Conservation (phyloP, 163 green algal genomes). For the Scenedesmus sp. region DNA sequence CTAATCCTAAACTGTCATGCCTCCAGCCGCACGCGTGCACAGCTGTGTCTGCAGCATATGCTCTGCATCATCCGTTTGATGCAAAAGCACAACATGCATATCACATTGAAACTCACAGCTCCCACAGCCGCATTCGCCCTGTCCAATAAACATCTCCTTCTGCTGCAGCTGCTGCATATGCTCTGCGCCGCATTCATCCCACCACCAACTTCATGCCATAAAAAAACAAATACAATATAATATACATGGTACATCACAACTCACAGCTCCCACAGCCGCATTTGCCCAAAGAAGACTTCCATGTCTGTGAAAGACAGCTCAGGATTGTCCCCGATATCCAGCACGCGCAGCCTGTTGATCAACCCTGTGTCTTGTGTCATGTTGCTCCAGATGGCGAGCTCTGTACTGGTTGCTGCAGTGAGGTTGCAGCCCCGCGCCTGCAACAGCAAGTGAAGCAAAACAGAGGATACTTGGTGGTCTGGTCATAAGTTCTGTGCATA, state of each 20-base stretch:
- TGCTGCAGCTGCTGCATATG: neutral
- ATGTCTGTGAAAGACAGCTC: neutral
- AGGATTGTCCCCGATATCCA: constrained; percentile 37
- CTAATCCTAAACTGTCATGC: too few relatives aligned
- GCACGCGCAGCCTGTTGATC: neutral
- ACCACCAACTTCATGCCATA: too few relatives aligned
- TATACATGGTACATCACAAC: neutral
- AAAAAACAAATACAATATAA: too few relatives aligned
- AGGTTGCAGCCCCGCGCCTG: constrained; percentile 29
- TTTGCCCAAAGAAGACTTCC: neutral
- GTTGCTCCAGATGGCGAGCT: neutral
- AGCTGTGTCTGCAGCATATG: too few relatives aligned
- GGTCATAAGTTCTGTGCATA: too few relatives aligned
- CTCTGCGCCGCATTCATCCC: too few relatives aligned
- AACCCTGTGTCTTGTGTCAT: neutral
- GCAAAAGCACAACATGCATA: neutral
- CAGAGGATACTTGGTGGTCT: too few relatives aligned
- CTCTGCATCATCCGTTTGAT: too few relatives aligned
- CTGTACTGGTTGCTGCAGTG: neutral
- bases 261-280: constrained; percentile 44
- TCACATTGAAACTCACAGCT: neutral
- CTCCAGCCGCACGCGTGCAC: too few relatives aligned
- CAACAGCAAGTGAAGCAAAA: too few relatives aligned
- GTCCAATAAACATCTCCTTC: neutral
- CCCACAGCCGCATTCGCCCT: too few relatives aligned